A percentile compares a stretch with the other conserved stretches of the same genome.
phyloP scores from a whole-genome alignment of 2,329 filamentous ascomycete species.

The Fusarium pininemorale region DNA sequence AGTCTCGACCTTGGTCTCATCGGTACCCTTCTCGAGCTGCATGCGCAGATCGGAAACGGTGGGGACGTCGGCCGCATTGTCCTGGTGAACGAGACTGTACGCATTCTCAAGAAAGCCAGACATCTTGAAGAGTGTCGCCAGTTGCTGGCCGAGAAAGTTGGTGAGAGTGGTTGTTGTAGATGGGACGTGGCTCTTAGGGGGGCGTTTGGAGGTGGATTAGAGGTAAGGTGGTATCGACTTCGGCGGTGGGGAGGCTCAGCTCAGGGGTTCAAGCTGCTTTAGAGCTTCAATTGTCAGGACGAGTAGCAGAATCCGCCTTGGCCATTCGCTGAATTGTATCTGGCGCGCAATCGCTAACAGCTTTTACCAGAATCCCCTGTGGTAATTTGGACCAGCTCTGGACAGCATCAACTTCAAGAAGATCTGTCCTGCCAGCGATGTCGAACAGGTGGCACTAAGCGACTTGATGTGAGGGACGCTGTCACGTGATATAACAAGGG shows the following conservation, averaged over 20 bases:
- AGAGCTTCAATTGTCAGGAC: constrained; percentile 36
- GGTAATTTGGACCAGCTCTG: constrained; percentile 43
- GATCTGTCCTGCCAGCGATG: constrained; percentile 50
- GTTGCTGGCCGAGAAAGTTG: constrained; percentile 34
- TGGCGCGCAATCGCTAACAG: constrained; percentile 44
- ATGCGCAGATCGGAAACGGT: constrained; percentile 90
- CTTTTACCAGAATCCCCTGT: constrained; percentile 43
- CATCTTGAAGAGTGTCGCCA: constrained; percentile 68
- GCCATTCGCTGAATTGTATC: constrained; percentile 44
- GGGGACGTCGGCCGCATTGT: constrained; percentile 94
- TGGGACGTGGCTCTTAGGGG: constrained; percentile 44
- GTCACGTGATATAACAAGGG: constrained; percentile 47
- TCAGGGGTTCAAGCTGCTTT: constrained; percentile 39
- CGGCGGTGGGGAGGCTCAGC: constrained; percentile 49
- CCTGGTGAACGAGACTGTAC: constrained; percentile 97
- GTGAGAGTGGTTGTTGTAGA: constrained; percentile 38
- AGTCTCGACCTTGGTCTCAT: constrained; percentile 92
- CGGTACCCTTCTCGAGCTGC: constrained; percentile 91
- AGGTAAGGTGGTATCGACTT: constrained; percentile 40
- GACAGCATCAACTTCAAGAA: constrained; percentile 47
- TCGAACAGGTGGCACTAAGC: constrained; percentile 55
- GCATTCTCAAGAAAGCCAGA: constrained; percentile 92
- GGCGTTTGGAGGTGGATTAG: constrained; percentile 38
- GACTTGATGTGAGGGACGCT: constrained; percentile 16
- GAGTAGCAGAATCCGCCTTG: constrained; percentile 39